Conservation (phyloP, 768 basidiomycete species). For the Porphyrellus cyaneotinctus region DNA sequence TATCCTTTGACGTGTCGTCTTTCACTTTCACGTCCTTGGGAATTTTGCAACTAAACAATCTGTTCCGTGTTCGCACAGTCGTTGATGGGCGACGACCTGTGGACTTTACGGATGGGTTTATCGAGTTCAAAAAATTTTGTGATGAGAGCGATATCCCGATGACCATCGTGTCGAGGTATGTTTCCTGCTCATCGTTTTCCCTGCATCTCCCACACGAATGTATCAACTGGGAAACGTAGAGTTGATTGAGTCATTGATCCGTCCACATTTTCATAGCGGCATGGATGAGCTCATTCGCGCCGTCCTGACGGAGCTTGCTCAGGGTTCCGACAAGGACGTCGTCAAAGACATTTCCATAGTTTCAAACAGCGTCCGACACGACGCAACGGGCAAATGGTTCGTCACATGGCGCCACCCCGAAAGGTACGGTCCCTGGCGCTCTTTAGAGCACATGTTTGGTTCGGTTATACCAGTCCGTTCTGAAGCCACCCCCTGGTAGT, state of each 20-base stretch:
- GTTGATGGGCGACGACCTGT: slow-evolving; percentile 8
- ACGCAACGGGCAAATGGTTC: slow-evolving; percentile 60
- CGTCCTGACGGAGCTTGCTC: slow-evolving; percentile 73
- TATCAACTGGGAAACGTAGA: slow-evolving; percentile 1
- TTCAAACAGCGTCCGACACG: slow-evolving; percentile 81
- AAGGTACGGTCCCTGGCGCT: slow-evolving; percentile 44
- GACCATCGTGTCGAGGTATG: slow-evolving; percentile 87
- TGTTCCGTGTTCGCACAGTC: slow-evolving; percentile 2
- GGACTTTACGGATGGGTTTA: slow-evolving; percentile 56
- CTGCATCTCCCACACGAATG: slow-evolving; percentile 7
- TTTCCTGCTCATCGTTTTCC: neutral
- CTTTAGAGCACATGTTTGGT: neutral
- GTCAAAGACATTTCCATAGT: slow-evolving; percentile 83
- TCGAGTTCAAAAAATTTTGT: slow-evolving; percentile 83
- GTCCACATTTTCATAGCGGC: slow-evolving; percentile 49
- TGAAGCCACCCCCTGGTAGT: slow-evolving; percentile 27
- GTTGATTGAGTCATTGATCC: slow-evolving; percentile 4
- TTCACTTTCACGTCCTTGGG: neutral
- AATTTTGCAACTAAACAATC: neutral
- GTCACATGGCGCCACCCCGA: slow-evolving; percentile 88
- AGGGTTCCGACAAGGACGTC: slow-evolving; percentile 46
- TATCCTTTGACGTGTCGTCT: neutral
- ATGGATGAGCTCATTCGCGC: slow-evolving; percentile 94
- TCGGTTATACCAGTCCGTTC: neutral
- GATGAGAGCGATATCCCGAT: slow-evolving; percentile 77